phyloP scores from a whole-genome alignment of 1,284 basidiomycete species.

The Anthracocystis walkeri region DNA sequence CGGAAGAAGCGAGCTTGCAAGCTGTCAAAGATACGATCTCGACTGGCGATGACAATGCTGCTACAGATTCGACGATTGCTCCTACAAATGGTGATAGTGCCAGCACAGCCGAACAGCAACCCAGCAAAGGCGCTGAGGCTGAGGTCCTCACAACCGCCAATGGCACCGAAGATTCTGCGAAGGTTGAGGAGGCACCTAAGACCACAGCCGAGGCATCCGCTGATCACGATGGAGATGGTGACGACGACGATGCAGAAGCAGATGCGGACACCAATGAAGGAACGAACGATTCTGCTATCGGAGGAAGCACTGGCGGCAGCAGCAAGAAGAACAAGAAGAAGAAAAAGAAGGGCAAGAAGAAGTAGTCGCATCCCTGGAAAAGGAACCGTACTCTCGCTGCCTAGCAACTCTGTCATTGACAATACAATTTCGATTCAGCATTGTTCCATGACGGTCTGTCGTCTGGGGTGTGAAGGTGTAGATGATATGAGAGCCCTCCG shows the following conservation, averaged over 20 bases:
- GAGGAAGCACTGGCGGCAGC: constrained; percentile 80
- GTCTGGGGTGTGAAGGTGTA: too few species aligned
- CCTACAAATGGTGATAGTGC: not conserved
- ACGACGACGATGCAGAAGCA: constrained; percentile 75
- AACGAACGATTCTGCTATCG: constrained; percentile 78
- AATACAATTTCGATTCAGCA: not conserved
- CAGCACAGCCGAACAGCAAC: not conserved
- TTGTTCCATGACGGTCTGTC: too few species aligned
- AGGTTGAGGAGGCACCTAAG: not conserved
- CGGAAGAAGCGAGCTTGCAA: not conserved
- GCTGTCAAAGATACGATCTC: not conserved
- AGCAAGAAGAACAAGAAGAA: constrained; percentile 72
- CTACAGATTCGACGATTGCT: not conserved
- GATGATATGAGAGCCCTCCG: too few species aligned
- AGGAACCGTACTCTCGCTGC: not conserved
- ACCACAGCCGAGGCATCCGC: not conserved
- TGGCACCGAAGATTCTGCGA: not conserved
- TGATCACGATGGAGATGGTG: constrained; percentile 73
- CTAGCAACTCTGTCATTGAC: not conserved
- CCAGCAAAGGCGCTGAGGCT: not conserved
- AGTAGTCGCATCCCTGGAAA: constrained; percentile 61
- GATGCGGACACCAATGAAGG: constrained; percentile 77
- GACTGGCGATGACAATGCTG: not conserved
- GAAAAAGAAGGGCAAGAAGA: constrained; percentile 74
- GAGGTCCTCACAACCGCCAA: not conserved